Conservation (phyloP, 352 stramenopile species). For the Globisporangium carolinianum region DNA sequence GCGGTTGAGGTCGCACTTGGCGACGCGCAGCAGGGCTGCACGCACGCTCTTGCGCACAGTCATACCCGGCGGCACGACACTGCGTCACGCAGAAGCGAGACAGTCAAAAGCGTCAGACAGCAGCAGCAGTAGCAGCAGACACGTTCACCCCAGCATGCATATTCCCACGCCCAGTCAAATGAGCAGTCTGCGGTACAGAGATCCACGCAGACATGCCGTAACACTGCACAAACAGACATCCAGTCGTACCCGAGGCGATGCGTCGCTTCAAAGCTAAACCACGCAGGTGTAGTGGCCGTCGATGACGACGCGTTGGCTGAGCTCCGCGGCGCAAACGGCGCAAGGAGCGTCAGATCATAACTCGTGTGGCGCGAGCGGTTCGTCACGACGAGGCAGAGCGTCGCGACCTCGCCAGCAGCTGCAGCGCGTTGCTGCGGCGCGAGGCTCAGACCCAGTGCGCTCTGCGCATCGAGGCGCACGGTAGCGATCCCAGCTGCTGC, state of each 20-base stretch:
- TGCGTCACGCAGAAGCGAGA: slow-evolving; percentile 5
- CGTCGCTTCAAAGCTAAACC: slow-evolving; percentile 55
- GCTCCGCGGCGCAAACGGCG: slow-evolving; percentile 15
- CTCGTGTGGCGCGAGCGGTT: slow-evolving; percentile 37
- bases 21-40: slow-evolving; percentile 38
- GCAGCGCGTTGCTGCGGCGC: slow-evolving; percentile 10
- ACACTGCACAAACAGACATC: background rate
- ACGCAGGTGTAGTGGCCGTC: slow-evolving; percentile 3
- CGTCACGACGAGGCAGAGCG: slow-evolving; percentile 40
- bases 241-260: slow-evolving; percentile 54
- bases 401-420: slow-evolving; percentile 18
- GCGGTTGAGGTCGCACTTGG: slow-evolving; percentile 33
- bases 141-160: too few relatives aligned
- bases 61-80: slow-evolving; percentile 31
- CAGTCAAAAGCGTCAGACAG: background rate
- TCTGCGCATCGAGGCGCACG: slow-evolving; percentile 32
- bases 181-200: too few relatives aligned
- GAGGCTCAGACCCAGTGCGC: slow-evolving; percentile 36
- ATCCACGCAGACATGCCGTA: too few relatives aligned
- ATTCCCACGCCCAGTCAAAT: too few relatives aligned
- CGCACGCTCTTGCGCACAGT: slow-evolving; percentile 60
- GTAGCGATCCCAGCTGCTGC: slow-evolving; percentile 4
- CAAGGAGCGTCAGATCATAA: slow-evolving; percentile 64
- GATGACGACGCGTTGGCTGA: background rate
- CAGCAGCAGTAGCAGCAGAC: too few relatives aligned